Evolutionary conservation across 2,329 filamentous ascomycete species (phyloP).

Genomic region (Stenocarpella maydis): DNA sequence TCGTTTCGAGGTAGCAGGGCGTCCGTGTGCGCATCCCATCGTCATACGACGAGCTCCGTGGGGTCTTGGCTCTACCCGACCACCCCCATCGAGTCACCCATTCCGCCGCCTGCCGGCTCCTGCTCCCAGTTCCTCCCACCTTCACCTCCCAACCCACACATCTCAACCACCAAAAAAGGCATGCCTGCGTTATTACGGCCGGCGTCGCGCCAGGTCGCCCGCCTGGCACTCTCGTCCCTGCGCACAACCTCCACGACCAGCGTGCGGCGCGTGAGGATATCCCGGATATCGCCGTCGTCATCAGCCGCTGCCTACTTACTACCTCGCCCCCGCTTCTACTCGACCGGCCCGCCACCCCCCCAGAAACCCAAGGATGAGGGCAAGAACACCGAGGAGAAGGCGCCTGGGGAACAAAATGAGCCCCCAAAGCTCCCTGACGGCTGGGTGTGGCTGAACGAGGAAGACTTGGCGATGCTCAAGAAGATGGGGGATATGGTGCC

Average conservation of each 20-base stretch:
- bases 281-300: constrained; percentile 36
- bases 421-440: constrained; percentile 49
- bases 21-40: not conserved
- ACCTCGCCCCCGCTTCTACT: constrained; percentile 39
- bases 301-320: constrained; percentile 35
- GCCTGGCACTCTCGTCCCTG: constrained; percentile 40
- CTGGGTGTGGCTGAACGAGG: constrained; percentile 56
- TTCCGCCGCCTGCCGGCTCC: constrained; percentile 20
- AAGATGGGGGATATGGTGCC: constrained; percentile 70
- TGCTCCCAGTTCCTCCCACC: not conserved
- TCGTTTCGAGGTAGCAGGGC: not conserved
- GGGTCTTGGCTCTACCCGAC: constrained; percentile 29
- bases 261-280: constrained; percentile 36
- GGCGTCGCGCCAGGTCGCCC: constrained; percentile 42
- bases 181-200: constrained; percentile 43
- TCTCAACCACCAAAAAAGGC: not conserved
- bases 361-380: constrained; percentile 22
- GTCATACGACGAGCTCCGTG: constrained; percentile 20
- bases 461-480: constrained; percentile 62
- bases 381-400: constrained; percentile 5
- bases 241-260: constrained; percentile 39
- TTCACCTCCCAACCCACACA: not conserved
- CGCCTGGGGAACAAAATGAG: constrained; percentile 17
- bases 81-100: constrained; percentile 30
- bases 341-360: constrained; percentile 35